phyloP scores from a whole-genome alignment of 257 asterid genomes.

The Scutellaria baicalensis region DNA sequence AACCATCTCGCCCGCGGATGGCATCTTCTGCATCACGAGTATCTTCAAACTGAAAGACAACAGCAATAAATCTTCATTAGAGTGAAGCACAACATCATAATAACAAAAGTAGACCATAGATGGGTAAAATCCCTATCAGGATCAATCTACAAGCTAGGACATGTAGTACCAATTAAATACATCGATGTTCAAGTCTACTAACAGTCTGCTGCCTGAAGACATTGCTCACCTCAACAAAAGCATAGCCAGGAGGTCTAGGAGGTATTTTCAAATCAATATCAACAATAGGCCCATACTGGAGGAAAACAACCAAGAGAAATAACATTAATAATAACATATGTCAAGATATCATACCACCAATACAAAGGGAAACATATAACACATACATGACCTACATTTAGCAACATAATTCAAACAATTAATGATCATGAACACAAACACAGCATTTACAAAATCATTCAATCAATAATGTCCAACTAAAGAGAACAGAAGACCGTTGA shows the following conservation, averaged over 20 bases:
- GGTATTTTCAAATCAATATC: constrained; percentile 80
- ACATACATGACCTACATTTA: not conserved
- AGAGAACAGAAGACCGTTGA: not conserved
- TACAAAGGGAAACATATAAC: not conserved
- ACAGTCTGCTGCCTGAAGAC: not conserved
- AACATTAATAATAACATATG: not conserved
- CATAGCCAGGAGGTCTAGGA: constrained; percentile 89
- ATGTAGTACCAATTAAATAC: not conserved
- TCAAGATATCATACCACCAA: not conserved
- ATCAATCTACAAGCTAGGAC: not conserved
- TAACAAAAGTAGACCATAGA: not conserved
- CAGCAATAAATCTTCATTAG: not conserved
- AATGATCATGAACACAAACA: not conserved
- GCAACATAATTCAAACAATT: not conserved
- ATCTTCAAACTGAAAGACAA: constrained; percentile 54
- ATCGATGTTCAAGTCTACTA: not conserved
- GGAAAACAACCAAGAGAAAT: not conserved
- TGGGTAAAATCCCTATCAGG: not conserved
- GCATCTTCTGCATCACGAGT: constrained; percentile 80
- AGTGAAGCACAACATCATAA: not conserved
- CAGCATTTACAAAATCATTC: not conserved
- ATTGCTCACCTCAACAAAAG: constrained; percentile 74
- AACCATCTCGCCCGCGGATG: constrained; percentile 80
- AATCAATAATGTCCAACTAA: not conserved
- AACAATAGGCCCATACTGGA: constrained; percentile 73